These are phyloP conservation scores for Cryptococcus sp. DNA, from an alignment of 1,284 basidiomycete species.

Conservation along the genomic window DNA sequence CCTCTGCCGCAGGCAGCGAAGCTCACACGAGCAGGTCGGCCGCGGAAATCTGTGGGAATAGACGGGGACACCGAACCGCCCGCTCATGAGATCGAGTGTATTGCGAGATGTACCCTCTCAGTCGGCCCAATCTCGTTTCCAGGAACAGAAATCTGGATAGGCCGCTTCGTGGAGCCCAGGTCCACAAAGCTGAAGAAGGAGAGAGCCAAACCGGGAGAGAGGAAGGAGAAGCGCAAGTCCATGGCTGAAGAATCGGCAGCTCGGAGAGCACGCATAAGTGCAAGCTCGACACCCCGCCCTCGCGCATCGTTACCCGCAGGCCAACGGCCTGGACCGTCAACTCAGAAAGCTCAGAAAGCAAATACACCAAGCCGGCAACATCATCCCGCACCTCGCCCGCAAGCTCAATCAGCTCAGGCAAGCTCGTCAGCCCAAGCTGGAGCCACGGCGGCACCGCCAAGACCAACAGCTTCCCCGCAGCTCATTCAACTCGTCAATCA, in stretches of 20 bases:
- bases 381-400: background rate
- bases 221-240: slow-evolving; percentile 12
- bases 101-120: slow-evolving; percentile 40
- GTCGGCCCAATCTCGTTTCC: slow-evolving; percentile 46
- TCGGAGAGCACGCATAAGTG: background rate
- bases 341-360: background rate
- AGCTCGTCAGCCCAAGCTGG: background rate
- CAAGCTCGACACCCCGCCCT: background rate
- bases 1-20: slow-evolving; percentile 1
- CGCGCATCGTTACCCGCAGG: background rate
- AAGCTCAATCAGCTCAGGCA: background rate
- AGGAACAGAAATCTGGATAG: slow-evolving; percentile 48
- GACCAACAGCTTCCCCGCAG: slow-evolving; percentile 19
- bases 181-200: slow-evolving; percentile 19
- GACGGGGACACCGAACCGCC: slow-evolving; percentile 30
- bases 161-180: slow-evolving; percentile 44
- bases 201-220: slow-evolving; percentile 12
- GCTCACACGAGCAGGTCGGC: background rate
- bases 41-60: slow-evolving; percentile 6
- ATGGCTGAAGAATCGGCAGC: slow-evolving; percentile 4
- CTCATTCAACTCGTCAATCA: slow-evolving; percentile 48
- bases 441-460: background rate
- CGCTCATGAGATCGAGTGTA: slow-evolving; percentile 50
- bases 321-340: background rate
- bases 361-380: background rate